Conservation (phyloP, 2,329 filamentous ascomycete species). For the Penicillium verrucosum region DNA sequence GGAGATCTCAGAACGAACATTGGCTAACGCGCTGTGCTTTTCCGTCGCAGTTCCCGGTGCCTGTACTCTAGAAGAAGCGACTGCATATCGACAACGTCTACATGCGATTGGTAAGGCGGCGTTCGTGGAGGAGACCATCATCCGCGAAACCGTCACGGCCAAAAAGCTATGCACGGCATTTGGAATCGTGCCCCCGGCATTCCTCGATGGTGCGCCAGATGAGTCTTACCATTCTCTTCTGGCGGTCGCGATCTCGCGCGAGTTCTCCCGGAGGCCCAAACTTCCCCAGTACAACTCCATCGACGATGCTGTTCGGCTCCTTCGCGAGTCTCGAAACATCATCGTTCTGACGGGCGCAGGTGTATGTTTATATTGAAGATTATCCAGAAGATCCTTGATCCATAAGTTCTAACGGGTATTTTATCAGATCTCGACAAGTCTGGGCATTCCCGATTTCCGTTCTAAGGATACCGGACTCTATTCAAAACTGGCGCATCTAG, state of each 20-base stretch:
- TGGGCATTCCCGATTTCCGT: constrained; percentile 95
- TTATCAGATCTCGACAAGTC: constrained; percentile 76
- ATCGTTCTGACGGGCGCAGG: constrained; percentile 92
- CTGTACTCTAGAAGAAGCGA: constrained; percentile 67
- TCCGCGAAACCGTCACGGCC: constrained; percentile 66
- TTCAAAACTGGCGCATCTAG: constrained; percentile 74
- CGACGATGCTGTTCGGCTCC: constrained; percentile 77
- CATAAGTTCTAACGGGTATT: neutral
- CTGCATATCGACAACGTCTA: constrained; percentile 65
- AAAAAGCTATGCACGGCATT: constrained; percentile 87
- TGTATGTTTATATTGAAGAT: constrained; percentile 32
- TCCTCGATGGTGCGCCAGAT: constrained; percentile 70
- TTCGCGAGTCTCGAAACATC: constrained; percentile 75
- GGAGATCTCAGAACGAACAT: constrained; percentile 16
- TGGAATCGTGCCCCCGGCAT: constrained; percentile 68
- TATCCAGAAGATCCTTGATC: neutral
- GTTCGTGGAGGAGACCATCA: constrained; percentile 71
- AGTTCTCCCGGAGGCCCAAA: constrained; percentile 78
- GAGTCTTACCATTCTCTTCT: constrained; percentile 72
- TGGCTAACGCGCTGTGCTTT: constrained; percentile 10
- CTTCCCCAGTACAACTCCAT: constrained; percentile 76
- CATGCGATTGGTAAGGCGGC: constrained; percentile 72
- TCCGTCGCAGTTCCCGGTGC: constrained; percentile 44
- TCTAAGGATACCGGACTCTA: constrained; percentile 92
- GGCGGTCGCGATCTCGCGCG: constrained; percentile 72